Conservation (phyloP, 441 rosid species). For the Gossypium davidsonii region DNA sequence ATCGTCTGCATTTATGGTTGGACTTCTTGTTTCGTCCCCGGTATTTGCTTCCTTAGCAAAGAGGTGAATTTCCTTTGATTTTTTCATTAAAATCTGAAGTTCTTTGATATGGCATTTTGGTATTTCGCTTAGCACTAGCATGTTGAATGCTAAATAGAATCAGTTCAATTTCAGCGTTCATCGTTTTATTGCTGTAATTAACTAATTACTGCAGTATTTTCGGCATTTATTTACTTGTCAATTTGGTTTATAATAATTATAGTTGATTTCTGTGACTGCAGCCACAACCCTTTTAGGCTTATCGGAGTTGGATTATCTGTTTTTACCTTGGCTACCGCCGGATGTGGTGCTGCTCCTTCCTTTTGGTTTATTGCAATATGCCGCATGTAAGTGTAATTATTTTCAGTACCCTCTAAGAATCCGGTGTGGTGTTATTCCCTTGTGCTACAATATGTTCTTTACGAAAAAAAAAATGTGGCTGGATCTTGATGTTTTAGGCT, state of each 20-base stretch:
- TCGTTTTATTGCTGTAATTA: background rate
- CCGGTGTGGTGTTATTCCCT: background rate
- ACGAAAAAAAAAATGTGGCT: background rate
- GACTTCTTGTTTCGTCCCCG: constrained; percentile 64
- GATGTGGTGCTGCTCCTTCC: constrained; percentile 51
- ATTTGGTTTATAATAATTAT: constrained; percentile 15
- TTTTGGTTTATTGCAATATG: constrained; percentile 64
- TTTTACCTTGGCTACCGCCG: constrained; percentile 55
- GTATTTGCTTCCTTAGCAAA: constrained; percentile 61
- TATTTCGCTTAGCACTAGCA: background rate
- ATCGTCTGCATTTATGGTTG: constrained; percentile 74
- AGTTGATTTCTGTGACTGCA: constrained; percentile 21
- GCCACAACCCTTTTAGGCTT: constrained; percentile 56
- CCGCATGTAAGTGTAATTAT: constrained; percentile 42
- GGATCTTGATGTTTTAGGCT: constrained; percentile 34
- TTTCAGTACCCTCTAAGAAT: background rate
- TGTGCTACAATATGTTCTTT: background rate
- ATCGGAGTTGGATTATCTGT: constrained; percentile 62
- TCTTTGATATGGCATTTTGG: background rate
- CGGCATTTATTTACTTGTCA: background rate
- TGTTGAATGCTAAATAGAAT: background rate
- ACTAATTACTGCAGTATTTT: background rate
- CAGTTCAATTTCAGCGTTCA: background rate
- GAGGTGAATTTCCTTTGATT: constrained; percentile 31
- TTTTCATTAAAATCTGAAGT: background rate